Base-by-base conservation (phyloP, 148 eudicot species). In the Chenopodium quinoa region DNA sequence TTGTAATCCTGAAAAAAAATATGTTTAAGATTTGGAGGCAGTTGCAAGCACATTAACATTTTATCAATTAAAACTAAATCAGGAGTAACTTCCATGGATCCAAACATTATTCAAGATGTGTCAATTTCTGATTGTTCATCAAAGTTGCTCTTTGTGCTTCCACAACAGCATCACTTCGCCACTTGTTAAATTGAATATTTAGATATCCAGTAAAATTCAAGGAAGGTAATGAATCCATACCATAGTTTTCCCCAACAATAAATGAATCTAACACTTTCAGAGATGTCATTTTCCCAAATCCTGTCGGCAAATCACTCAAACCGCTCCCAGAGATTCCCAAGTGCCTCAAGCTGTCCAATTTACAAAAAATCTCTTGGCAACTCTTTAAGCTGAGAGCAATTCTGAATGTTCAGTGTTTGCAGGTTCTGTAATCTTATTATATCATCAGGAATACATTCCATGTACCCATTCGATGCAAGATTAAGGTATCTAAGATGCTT, bases 311-410 rank as follows among this genome's bases (percentile, higher is more conserved):
- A 10, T 58, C 79, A 60, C 68, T 62, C 1, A 76, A 22, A 76
- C 4, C 12, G 12, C 29, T 14, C 7, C 27, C 27, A 58, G 11
- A 1, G 4, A 50, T 22, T 48, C 50, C 10, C 40, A 31, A 32
- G 34, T 32, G 34, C 34, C 34, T 32, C 34, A 32, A 32, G 34
- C 3, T 32, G 2, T 32, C 34, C 73, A 78, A 44, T 47, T 66
- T 65, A n/a, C 85, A 88, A 54, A 89, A 89, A n/a, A 4, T 68
- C 32, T 46, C 40, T 29, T 29, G 83, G 83, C 83, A 81, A 31
- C 75, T 75, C 65, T 5, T 19, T 31, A 5, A 81, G 71, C 10
- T 2, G 0, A 0, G 0, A 1, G 54, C 78, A 81, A 17, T 29
- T 0, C 2, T 37, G 1, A 1, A 81, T 31, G 4, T 22, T 13